phyloP scores from a whole-genome alignment of 225 moss, liverwort and hornwort species.

The Antitrichia curtipendula region DNA sequence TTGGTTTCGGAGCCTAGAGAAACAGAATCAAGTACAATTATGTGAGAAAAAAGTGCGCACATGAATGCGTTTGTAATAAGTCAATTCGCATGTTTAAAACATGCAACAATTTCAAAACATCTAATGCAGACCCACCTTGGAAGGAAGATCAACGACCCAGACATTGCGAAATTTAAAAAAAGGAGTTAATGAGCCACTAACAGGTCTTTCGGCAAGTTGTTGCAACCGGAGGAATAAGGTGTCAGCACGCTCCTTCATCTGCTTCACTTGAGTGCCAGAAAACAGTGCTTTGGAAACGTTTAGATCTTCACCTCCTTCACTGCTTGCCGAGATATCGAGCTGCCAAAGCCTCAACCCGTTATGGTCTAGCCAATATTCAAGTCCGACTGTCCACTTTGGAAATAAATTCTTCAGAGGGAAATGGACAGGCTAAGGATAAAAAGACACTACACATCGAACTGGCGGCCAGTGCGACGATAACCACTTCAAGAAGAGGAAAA shows the following conservation, averaged over 20 bases:
- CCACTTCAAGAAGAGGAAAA: background rate
- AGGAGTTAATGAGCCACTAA: slow-evolving; percentile 18
- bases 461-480: background rate
- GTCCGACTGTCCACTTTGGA: background rate
- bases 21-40: background rate
- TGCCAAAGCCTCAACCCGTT: slow-evolving; percentile 25
- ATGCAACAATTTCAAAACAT: background rate
- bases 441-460: background rate
- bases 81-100: background rate
- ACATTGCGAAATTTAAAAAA: background rate
- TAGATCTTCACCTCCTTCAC: slow-evolving; percentile 54
- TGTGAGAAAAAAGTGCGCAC: background rate
- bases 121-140: background rate
- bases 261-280: slow-evolving; percentile 56
- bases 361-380: background rate
- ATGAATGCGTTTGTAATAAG: background rate
- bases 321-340: slow-evolving; percentile 79
- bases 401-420: background rate
- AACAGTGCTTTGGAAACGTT: slow-evolving; percentile 44
- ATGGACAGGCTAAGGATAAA: background rate
- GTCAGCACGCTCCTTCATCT: slow-evolving; percentile 48
- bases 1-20: background rate
- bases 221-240: slow-evolving; percentile 40
- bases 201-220: slow-evolving; percentile 57
- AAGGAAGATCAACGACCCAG: background rate